A percentile compares a stretch with the other conserved stretches of the same genome.
phyloP scores from a whole-genome alignment of 148 eudicot species.

The Polygonum aviculare region DNA sequence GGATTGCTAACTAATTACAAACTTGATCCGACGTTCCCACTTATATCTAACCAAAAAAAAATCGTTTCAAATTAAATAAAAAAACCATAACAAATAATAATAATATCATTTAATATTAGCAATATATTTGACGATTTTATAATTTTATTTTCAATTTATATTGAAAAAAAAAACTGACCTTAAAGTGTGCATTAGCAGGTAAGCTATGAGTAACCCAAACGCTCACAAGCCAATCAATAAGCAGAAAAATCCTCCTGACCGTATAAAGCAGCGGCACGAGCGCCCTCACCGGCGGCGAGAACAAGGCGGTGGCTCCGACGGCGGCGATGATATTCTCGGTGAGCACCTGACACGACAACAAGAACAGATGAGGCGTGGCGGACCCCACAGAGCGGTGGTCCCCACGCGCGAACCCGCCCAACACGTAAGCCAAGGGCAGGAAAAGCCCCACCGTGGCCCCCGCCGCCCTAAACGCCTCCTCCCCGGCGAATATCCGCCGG shows the following conservation, averaged over 20 bases:
- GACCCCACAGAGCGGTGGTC: conserved; percentile 80
- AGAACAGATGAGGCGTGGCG: conserved; percentile 82
- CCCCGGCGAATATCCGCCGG: conserved; percentile 39
- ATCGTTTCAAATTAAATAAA: too few species aligned
- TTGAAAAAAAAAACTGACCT: conserved; percentile 23
- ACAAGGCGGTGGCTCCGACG: conserved; percentile 34
- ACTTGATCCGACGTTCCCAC: too few species aligned
- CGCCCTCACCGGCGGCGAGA: conserved; percentile 94
- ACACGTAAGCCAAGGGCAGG: conserved; percentile 76
- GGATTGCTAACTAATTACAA: too few species aligned
- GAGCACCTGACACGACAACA: conserved; percentile 77
- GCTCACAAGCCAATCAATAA: conserved; percentile 60
- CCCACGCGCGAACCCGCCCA: conserved; percentile 88
- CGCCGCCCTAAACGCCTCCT: conserved; percentile 33
- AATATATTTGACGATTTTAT: too few species aligned
- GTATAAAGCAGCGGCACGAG: conserved; percentile 80
- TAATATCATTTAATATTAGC: too few species aligned
- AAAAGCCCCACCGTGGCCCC: conserved; percentile 72
- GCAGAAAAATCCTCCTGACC: conserved; percentile 61
- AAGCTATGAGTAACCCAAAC: conserved; percentile 68
- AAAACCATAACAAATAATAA: too few species aligned
- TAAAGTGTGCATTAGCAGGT: conserved; percentile 41
- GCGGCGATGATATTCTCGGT: conserved; percentile 78
- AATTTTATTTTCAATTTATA: too few species aligned
- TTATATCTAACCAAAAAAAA: too few species aligned